Evolutionary conservation across 495 filamentous ascomycete species (phyloP).

Genomic region (Aspergillus kassunensis): DNA sequence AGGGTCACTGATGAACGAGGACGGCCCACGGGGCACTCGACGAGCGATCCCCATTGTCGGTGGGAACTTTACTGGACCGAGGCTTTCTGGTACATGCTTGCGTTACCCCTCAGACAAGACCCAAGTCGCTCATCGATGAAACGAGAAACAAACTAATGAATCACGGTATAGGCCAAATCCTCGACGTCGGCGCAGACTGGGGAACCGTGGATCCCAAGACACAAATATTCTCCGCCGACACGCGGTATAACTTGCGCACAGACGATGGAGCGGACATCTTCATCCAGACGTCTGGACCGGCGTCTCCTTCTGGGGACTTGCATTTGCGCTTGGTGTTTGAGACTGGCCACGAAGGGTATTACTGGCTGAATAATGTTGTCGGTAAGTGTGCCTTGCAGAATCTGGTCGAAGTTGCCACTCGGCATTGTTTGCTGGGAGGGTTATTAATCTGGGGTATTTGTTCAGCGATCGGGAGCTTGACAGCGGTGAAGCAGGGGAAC

Average conservation of each 20-base stretch:
- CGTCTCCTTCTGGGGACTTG: conserved; percentile 20
- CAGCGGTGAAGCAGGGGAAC: conserved; percentile 5
- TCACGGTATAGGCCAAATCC: conserved; percentile 20
- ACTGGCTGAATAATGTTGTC: conserved; percentile 35
- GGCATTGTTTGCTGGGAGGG: neutral
- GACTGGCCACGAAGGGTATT: conserved; percentile 27
- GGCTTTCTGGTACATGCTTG: conserved; percentile 22
- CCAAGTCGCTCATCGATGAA: neutral
- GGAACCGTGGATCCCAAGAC: conserved; percentile 24
- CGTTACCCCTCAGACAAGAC: too few relatives aligned
- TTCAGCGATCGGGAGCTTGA: conserved; percentile 28
- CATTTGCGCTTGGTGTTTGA: conserved; percentile 28
- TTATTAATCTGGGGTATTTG: conserved; percentile 1
- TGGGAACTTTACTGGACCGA: conserved; percentile 30
- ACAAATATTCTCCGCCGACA: conserved; percentile 29
- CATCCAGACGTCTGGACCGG: conserved; percentile 24
- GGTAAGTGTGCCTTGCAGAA: conserved; percentile 27
- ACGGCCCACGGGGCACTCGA: conserved; percentile 24
- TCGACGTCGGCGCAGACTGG: conserved; percentile 33
- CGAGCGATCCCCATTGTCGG: conserved; percentile 29
- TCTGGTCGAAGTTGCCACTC: neutral
- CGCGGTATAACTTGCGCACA: conserved; percentile 30
- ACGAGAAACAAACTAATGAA: neutral
- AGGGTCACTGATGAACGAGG: conserved; percentile 17
- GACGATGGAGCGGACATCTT: conserved; percentile 29